These are phyloP conservation scores for Elongisporangium prolatum DNA, from an alignment of 352 stramenopile species.

Conservation along the genomic window DNA sequence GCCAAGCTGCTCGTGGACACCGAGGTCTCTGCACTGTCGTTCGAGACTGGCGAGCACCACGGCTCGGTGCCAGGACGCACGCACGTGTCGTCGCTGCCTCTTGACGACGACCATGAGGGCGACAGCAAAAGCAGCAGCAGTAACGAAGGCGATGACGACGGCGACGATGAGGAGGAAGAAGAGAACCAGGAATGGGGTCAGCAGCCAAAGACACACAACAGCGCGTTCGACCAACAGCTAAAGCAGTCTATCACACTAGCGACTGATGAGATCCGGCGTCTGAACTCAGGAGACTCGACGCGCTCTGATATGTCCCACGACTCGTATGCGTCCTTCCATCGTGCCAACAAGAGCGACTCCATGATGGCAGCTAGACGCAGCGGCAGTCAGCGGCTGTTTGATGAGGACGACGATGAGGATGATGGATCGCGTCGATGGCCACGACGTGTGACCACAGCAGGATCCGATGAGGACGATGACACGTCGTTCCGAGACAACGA, in stretches of 20 bases:
- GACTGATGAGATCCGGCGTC: background rate
- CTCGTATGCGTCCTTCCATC: background rate
- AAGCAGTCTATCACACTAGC: background rate
- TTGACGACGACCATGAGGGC: constrained; percentile 10
- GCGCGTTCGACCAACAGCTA: background rate
- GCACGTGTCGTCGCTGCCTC: background rate
- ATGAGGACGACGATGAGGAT: background rate
- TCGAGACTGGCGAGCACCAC: background rate
- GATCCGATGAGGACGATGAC: background rate
- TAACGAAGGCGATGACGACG: constrained; percentile 18
- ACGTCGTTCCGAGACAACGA: background rate
- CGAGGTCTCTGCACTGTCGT: constrained; percentile 4
- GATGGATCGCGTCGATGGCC: background rate
- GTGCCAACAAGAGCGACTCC: background rate
- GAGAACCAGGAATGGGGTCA: constrained; percentile 2
- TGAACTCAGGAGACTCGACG: background rate
- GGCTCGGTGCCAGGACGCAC: background rate
- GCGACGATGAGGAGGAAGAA: constrained; percentile 14
- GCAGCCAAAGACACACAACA: constrained; percentile 9
- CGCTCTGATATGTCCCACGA: background rate
- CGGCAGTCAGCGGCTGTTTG: background rate
- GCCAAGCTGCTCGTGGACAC: constrained; percentile 37
- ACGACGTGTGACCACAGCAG: background rate
- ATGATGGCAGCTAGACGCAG: background rate
- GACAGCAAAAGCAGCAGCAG: constrained; percentile 15